phyloP scores from a whole-genome alignment of 2,329 filamentous ascomycete genomes.

The Colletotrichum destructivum region DNA sequence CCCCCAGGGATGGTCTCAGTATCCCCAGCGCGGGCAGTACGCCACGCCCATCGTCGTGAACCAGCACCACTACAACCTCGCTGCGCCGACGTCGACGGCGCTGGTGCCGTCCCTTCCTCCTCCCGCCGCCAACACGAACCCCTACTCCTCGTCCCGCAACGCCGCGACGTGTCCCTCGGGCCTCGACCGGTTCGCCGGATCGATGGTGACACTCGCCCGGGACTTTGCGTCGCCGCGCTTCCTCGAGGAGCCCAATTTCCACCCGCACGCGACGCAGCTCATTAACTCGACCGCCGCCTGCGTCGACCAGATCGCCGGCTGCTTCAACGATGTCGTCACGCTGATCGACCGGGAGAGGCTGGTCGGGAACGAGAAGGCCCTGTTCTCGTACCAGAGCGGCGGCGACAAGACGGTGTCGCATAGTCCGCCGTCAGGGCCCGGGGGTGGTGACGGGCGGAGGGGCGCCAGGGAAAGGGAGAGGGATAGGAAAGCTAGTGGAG shows the following conservation, averaged over 20 bases:
- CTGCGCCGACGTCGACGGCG: constrained; percentile 6
- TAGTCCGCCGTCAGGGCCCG: neutral
- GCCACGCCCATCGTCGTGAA: constrained; percentile 65
- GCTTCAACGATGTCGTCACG: constrained; percentile 79
- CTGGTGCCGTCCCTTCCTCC: neutral
- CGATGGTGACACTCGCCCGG: constrained; percentile 60
- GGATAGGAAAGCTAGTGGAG: neutral
- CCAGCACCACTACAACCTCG: constrained; percentile 62
- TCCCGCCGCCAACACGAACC: constrained; percentile 40
- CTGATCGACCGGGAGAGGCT: constrained; percentile 77
- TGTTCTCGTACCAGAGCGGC: constrained; percentile 59
- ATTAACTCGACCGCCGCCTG: constrained; percentile 63
- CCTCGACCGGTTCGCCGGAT: constrained; percentile 56
- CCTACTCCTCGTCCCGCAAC: constrained; percentile 4
- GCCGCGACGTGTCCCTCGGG: constrained; percentile 41
- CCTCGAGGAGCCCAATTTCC: constrained; percentile 56
- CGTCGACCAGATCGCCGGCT: constrained; percentile 73
- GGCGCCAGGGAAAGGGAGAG: neutral
- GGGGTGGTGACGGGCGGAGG: neutral
- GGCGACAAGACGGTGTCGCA: neutral
- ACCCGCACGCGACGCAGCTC: constrained; percentile 57
- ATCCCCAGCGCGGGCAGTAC: constrained; percentile 37
- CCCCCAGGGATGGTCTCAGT: constrained; percentile 45
- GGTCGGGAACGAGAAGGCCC: constrained; percentile 67
- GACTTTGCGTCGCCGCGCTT: constrained; percentile 57